A percentile compares a stretch with the other conserved stretches of the same genome.
These are phyloP conservation scores for Rhodotorula sp. DNA, from an alignment of 1,284 basidiomycete genomes.

Conservation along the genomic window DNA sequence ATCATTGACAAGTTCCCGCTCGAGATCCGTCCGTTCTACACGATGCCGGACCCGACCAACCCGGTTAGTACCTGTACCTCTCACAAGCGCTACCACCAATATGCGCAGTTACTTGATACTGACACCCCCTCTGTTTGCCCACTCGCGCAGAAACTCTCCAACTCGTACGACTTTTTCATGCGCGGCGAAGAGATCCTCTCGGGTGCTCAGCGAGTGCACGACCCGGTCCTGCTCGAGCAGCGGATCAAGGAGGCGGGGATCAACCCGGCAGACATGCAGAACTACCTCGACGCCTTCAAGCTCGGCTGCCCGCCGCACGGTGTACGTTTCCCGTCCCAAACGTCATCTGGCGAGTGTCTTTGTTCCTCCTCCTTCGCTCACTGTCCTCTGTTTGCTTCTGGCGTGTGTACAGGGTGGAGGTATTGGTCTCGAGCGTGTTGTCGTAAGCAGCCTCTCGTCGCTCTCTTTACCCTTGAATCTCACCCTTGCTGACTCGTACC, in stretches of 20 bases:
- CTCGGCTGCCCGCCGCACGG: constrained; percentile 83
- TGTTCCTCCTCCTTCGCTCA: too few relatives aligned
- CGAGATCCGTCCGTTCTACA: constrained; percentile 93
- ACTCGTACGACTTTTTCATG: constrained; percentile 99
- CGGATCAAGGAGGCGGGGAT: constrained; percentile 43
- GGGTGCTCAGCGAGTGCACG: constrained; percentile 87
- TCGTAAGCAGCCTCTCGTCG: not conserved
- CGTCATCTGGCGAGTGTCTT: not conserved
- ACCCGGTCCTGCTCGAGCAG: constrained; percentile 69
- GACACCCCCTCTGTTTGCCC: too few relatives aligned
- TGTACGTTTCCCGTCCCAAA: constrained; percentile 36
- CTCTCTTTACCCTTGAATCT: too few relatives aligned
- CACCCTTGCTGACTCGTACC: not conserved
- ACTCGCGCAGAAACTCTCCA: constrained; percentile 69
- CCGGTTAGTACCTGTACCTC: constrained; percentile 59
- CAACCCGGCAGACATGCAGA: constrained; percentile 60
- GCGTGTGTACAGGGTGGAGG: constrained; percentile 18
- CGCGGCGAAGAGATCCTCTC: constrained; percentile 97
- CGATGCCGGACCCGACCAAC: constrained; percentile 89
- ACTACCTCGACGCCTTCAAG: constrained; percentile 91
- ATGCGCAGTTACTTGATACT: too few relatives aligned
- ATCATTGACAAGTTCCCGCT: constrained; percentile 97
- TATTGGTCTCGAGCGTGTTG: constrained; percentile 37
- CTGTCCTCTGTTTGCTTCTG: not conserved
- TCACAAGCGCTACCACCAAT: not conserved